Base-by-base conservation (phyloP, 2,329 filamentous ascomycete genomes). In the Aspergillus brasiliensis region DNA sequence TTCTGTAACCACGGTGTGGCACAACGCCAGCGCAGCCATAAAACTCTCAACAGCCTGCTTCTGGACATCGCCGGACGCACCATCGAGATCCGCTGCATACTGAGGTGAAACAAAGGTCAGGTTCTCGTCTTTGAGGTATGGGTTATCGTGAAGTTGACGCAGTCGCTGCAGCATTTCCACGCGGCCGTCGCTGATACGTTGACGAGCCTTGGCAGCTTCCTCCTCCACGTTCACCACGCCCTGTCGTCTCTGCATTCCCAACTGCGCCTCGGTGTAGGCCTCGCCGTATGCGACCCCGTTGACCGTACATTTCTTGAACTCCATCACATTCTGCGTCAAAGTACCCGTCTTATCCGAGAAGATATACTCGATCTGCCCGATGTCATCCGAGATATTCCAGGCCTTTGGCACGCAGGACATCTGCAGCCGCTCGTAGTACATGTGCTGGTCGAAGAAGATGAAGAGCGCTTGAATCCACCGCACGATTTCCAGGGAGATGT, bases 271-370 rank as follows among this genome's bases (percentile, higher is more conserved):
- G 3, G 52, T 55, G 19, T 55, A 55, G 40, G 52, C 52, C 25
- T 55, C 52, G 6, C 52, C 52, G n/a, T 55, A 55, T 15, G 52
- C 38, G 25, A 55, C 52, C 2, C 38, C 38, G 23, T 55, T 55
- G 52, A 55, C 52, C 11, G 52, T 55, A 31, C 90, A 92, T 77
- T 98, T 98, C 78, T 97, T 98, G 85, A 98, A 99, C 75, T 98
- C 95, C 94, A 96, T 96, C 53, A 95, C 90, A 74, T 96, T 96
- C 71, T 95, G 91, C 0, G 91, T 96, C 64, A 96, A 79, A 3
- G 91, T 96, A 59, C 91, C 91, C 0, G 91, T 96, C 78, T 96
- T 96, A 82, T 96, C 91, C 0, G 91, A 97, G 77, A 98, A 98
- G 67, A 98, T 96, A 80, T 97, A 98, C 77, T 97, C 94, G 63